These are phyloP conservation scores for Trichoderma harzianum DNA, from an alignment of 2,329 filamentous ascomycete genomes.

Conservation along the genomic window DNA sequence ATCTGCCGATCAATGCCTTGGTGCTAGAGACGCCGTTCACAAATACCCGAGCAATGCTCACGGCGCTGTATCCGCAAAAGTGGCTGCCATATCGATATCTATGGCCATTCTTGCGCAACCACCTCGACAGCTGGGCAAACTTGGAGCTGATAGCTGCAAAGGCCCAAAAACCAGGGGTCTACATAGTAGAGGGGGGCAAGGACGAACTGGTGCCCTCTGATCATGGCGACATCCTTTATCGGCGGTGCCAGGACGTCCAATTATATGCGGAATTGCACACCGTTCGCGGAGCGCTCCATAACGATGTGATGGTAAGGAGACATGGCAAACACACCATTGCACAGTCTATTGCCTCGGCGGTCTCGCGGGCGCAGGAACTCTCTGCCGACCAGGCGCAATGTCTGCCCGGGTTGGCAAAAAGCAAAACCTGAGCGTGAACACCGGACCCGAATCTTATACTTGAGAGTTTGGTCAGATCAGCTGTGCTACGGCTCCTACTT, in stretches of 20 bases:
- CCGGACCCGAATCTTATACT: background rate
- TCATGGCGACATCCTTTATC: constrained; percentile 45
- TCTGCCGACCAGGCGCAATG: background rate
- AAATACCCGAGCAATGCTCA: constrained; percentile 66
- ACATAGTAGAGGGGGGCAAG: constrained; percentile 54
- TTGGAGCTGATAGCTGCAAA: constrained; percentile 40
- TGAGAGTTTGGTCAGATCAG: background rate
- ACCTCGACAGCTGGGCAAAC: constrained; percentile 54
- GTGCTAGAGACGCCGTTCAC: constrained; percentile 76
- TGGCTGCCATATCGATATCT: constrained; percentile 77
- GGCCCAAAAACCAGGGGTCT: constrained; percentile 36
- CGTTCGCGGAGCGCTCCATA: constrained; percentile 53
- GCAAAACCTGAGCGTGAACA: background rate
- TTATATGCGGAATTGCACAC: constrained; percentile 44
- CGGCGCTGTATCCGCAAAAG: constrained; percentile 70
- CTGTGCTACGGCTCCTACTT: background rate
- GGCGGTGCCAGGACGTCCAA: constrained; percentile 46
- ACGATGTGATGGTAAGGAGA: constrained; percentile 48
- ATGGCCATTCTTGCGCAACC: constrained; percentile 68
- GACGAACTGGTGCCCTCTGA: constrained; percentile 57
- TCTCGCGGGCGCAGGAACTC: constrained; percentile 17
- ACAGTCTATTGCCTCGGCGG: constrained; percentile 37
- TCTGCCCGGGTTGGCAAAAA: background rate
- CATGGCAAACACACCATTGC: constrained; percentile 45
- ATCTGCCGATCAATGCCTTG: constrained; percentile 45